phyloP scores from a whole-genome alignment of 1,139 yeast species.

The Sugiyamaella castrensis region DNA sequence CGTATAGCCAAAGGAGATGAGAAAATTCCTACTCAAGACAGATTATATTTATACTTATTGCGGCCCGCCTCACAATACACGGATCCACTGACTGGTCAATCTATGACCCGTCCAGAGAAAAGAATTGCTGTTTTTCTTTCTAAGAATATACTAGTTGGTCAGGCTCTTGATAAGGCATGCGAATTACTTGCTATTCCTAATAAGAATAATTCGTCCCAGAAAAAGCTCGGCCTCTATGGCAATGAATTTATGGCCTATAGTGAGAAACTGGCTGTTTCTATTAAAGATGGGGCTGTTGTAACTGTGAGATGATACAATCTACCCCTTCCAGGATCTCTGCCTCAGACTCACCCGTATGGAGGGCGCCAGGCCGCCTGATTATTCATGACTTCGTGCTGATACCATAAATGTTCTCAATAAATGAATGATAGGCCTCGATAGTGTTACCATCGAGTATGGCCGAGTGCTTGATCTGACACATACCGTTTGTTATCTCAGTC shows the following conservation, averaged over 20 bases:
- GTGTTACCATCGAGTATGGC: conserved; percentile 26
- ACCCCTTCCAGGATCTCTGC: neutral
- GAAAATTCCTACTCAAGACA: conserved; percentile 51
- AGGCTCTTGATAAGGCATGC: conserved; percentile 69
- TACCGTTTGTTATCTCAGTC: conserved; percentile 10
- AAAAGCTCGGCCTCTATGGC: conserved; percentile 23
- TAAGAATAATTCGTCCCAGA: conserved; percentile 51
- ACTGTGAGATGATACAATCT: conserved; percentile 7
- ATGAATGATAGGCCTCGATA: conserved; percentile 22
- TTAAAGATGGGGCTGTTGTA: conserved; percentile 20
- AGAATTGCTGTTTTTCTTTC: conserved; percentile 50
- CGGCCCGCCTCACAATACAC: conserved; percentile 38
- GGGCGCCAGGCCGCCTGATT: neutral
- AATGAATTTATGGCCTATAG: conserved; percentile 17
- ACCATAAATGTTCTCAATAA: conserved; percentile 19
- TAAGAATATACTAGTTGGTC: conserved; percentile 71
- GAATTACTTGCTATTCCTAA: conserved; percentile 53
- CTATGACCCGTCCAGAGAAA: conserved; percentile 33
- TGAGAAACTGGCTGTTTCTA: conserved; percentile 19
- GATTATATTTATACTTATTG: conserved; percentile 60
- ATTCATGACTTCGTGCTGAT: too few species aligned
- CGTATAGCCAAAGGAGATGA: conserved; percentile 67
- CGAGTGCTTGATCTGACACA: conserved; percentile 22
- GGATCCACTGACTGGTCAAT: conserved; percentile 35
- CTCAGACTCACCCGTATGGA: neutral